Conservation (phyloP, 2,329 filamentous ascomycete species). For the Microthyrium microscopicum region DNA sequence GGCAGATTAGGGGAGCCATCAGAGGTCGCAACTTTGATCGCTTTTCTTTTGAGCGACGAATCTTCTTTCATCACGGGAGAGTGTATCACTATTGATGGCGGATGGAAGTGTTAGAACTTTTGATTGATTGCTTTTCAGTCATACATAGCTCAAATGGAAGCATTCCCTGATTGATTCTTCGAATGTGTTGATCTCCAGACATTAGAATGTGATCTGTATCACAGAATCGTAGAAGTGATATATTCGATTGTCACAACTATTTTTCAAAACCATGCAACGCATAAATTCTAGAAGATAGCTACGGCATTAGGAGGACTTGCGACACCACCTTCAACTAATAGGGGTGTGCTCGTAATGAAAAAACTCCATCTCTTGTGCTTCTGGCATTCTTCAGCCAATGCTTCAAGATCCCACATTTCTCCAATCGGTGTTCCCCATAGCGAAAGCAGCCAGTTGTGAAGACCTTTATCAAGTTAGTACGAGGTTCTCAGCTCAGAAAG, state of each 20-base stretch:
- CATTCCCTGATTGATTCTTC: too few species aligned
- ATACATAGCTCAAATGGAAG: too few species aligned
- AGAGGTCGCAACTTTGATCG: slow-evolving; percentile 10
- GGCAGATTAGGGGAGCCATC: slow-evolving; percentile 9
- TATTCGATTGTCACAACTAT: too few species aligned
- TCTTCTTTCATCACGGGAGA: slow-evolving; percentile 11
- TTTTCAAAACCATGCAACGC: too few species aligned
- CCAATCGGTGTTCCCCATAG: slow-evolving; percentile 36
- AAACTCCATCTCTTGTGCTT: slow-evolving; percentile 25
- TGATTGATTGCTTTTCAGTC: too few species aligned
- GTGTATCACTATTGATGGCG: slow-evolving; percentile 10
- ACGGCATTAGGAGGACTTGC: slow-evolving; percentile 23
- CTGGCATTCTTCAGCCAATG: slow-evolving; percentile 24
- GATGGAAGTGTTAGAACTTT: slow-evolving; percentile 11
- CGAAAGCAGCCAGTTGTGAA: slow-evolving; percentile 32
- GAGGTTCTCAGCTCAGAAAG: slow-evolving; percentile 19
- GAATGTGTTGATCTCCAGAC: too few species aligned
- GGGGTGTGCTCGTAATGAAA: slow-evolving; percentile 31
- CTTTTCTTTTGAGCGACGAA: slow-evolving; percentile 10
- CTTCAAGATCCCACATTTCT: slow-evolving; percentile 34
- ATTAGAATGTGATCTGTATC: too few species aligned
- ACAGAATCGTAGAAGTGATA: too few species aligned
- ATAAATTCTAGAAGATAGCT: slow-evolving; percentile 20
- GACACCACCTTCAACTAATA: slow-evolving; percentile 25
- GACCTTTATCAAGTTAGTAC: too few species aligned